These are phyloP conservation scores for Leishmania aethiopica DNA, from an alignment of 208 protist genomes.

Conservation along the genomic window DNA sequence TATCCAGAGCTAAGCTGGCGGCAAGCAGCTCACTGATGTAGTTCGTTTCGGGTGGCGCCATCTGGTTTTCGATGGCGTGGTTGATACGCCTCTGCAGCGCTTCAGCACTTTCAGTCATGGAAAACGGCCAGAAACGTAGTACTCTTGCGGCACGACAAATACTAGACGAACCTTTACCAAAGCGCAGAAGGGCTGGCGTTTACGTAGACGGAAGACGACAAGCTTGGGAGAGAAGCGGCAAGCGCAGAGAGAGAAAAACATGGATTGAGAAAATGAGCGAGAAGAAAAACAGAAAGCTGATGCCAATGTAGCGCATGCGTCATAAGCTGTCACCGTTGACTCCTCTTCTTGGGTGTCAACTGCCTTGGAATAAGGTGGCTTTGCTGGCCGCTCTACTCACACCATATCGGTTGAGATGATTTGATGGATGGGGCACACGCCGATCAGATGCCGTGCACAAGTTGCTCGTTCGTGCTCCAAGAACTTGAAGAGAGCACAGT, in stretches of 20 bases:
- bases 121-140: neutral
- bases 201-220: neutral
- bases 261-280: neutral
- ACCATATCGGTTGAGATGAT: neutral
- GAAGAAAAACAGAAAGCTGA: neutral
- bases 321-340: neutral
- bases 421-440: neutral
- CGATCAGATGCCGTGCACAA: neutral
- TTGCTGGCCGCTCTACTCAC: neutral
- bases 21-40: slow-evolving; percentile 33
- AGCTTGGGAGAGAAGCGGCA: neutral
- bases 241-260: neutral
- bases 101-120: slow-evolving; percentile 19
- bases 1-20: slow-evolving; percentile 19
- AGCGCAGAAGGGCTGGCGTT: neutral
- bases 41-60: slow-evolving; percentile 27
- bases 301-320: neutral
- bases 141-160: neutral
- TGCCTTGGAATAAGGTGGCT: too few relatives aligned
- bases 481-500: neutral
- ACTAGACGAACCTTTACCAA: neutral
- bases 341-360: neutral
- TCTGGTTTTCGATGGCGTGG: slow-evolving; percentile 32
- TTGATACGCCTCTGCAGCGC: slow-evolving; percentile 27
- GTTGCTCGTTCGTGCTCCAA: neutral